These are phyloP conservation scores for Clavispora fructus DNA, from an alignment of 805 yeast genomes.

Conservation along the genomic window DNA sequence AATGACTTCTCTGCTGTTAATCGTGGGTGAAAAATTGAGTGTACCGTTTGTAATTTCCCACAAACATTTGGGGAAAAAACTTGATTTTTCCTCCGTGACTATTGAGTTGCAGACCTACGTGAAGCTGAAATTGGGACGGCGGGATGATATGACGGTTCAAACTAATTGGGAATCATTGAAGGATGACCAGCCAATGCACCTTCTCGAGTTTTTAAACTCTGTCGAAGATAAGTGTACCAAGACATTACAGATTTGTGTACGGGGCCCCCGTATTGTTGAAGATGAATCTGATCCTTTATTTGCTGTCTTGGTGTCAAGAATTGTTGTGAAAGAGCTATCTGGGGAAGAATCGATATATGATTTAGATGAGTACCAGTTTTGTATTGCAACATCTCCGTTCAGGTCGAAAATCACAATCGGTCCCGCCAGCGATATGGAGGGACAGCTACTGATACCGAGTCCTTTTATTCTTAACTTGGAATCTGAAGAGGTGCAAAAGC, in stretches of 20 bases:
- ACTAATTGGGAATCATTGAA: slow-evolving; percentile 32
- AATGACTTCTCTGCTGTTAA: slow-evolving; percentile 9
- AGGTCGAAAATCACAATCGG: slow-evolving; percentile 16
- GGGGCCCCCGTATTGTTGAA: slow-evolving; percentile 14
- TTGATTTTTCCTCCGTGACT: slow-evolving; percentile 16
- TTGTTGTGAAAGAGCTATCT: slow-evolving; percentile 17
- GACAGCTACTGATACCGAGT: slow-evolving; percentile 29
- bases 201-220: slow-evolving; percentile 12
- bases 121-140: slow-evolving; percentile 9
- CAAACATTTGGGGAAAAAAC: slow-evolving; percentile 8
- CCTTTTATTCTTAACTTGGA: slow-evolving; percentile 25
- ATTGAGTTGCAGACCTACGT: slow-evolving; percentile 19
- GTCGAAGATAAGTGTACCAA: slow-evolving; percentile 6
- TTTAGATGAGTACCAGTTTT: slow-evolving; percentile 15
- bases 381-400: slow-evolving; percentile 24
- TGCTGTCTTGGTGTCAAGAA: slow-evolving; percentile 19
- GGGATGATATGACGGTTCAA: slow-evolving; percentile 16
- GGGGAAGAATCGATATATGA: slow-evolving; percentile 21
- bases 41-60: slow-evolving; percentile 19
- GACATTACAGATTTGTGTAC: slow-evolving; percentile 19
- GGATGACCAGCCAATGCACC: slow-evolving; percentile 34
- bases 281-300: slow-evolving; percentile 5
- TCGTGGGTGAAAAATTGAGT: slow-evolving; percentile 28
- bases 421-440: slow-evolving; percentile 24
- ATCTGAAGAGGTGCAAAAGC: slow-evolving; percentile 9